Conservation (phyloP, 1,139 yeast genomes). For the Arxiozyma bovina region DNA sequence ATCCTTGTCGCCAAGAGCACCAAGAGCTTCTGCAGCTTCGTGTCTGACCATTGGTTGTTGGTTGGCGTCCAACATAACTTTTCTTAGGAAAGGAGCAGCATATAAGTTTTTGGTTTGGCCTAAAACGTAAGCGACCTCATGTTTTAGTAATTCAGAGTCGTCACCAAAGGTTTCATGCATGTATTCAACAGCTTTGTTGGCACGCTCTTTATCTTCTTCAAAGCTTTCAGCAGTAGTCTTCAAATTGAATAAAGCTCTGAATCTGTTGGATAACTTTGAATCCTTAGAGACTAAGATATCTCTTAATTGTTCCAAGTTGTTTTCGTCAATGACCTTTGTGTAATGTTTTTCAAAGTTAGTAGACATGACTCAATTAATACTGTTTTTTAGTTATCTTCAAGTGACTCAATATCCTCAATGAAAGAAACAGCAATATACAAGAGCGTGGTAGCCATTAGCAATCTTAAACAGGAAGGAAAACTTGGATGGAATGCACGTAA, state of each 20-base stretch:
- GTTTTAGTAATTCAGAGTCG: slow-evolving; percentile 81
- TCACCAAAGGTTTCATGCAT: slow-evolving; percentile 81
- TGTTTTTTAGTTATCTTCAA: neutral
- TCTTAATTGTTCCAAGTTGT: slow-evolving; percentile 58
- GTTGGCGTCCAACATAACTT: slow-evolving; percentile 52
- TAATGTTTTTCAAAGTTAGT: slow-evolving; percentile 32
- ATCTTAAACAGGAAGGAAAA: neutral
- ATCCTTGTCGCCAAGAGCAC: slow-evolving; percentile 80
- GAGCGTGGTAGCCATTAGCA: neutral
- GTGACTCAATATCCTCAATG: neutral
- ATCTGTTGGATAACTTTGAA: slow-evolving; percentile 71
- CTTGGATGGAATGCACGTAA: no score
- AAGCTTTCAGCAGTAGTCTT: slow-evolving; percentile 71
- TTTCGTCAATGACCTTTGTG: slow-evolving; percentile 33
- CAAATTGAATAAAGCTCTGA: slow-evolving; percentile 86
- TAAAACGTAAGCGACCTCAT: slow-evolving; percentile 95
- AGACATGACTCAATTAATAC: slow-evolving; percentile 21
- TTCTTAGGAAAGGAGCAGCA: slow-evolving; percentile 67
- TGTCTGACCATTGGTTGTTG: slow-evolving; percentile 97
- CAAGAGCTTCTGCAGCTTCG: slow-evolving; percentile 98
- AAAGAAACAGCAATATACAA: no score
- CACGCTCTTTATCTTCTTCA: slow-evolving; percentile 40
- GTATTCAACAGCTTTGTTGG: slow-evolving; percentile 64
- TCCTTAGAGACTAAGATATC: slow-evolving; percentile 57
- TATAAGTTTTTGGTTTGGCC: slow-evolving; percentile 85